A percentile compares a stretch with the other conserved stretches of the same genome.
These are phyloP conservation scores for Metschnikowia colocasiae DNA, from an alignment of 805 yeast genomes.

Conservation along the genomic window DNA sequence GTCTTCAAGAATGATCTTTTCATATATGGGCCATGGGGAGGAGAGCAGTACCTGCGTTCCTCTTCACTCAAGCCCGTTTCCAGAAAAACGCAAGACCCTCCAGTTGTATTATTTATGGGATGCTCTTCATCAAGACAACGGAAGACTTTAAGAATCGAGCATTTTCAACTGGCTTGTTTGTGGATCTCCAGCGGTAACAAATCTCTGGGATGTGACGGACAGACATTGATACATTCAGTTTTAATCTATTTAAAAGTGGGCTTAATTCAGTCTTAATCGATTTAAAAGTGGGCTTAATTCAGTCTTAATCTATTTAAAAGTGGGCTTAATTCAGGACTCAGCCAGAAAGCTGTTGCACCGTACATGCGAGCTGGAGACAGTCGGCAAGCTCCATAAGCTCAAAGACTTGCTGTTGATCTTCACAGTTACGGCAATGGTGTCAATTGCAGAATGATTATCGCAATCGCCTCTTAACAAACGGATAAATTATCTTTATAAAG, in stretches of 20 bases:
- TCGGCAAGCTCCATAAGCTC: conserved; percentile 66
- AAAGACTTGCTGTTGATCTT: conserved; percentile 37
- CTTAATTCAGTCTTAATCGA: conserved; percentile 58
- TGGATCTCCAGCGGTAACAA: conserved; percentile 82
- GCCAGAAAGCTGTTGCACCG: conserved; percentile 62
- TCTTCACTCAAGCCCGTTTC: conserved; percentile 37
- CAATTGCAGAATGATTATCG: conserved; percentile 46
- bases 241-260: conserved; percentile 53
- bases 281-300: conserved; percentile 63
- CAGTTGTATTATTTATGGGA: conserved; percentile 73
- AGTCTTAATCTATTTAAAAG: conserved; percentile 55
- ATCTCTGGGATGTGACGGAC: conserved; percentile 96
- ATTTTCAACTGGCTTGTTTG: conserved; percentile 71
- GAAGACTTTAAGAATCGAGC: conserved; percentile 69
- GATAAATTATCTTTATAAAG: too few relatives aligned
- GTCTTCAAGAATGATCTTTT: conserved; percentile 46
- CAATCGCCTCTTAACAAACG: conserved; percentile 66
- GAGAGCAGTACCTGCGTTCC: conserved; percentile 73
- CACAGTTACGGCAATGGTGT: conserved; percentile 38
- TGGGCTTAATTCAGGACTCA: too few relatives aligned
- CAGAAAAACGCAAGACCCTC: conserved; percentile 33
- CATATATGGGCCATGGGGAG: conserved; percentile 95
- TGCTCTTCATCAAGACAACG: conserved; percentile 77
- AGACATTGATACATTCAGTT: conserved; percentile 84
- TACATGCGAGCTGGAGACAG: conserved; percentile 49